Evolutionary conservation across 306 rosid species (phyloP), one percentile per base, ranked within the genome.

Genomic region (Prunus mongolica): DNA sequence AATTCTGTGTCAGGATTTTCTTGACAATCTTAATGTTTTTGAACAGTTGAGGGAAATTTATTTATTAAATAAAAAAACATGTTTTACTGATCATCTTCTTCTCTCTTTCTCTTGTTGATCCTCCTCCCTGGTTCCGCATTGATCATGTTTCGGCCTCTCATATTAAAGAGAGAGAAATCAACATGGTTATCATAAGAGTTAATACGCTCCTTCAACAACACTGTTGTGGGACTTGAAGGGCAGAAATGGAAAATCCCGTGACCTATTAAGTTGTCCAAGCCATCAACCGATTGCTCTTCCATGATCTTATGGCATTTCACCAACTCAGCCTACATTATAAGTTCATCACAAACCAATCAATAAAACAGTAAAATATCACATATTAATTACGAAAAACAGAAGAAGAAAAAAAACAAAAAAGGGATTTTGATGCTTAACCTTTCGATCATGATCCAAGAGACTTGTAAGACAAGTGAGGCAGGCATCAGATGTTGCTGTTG

Each of bases 191-290:
- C 56, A 52, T 18, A 8, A 19, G 71, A 22, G 54, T 22, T 27
- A 52, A 12, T 50, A 16, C 68, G 73, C 28, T 77, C 79, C 82
- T 83, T 71, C 76, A 71, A 62, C 69, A 88, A 28, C 18, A 86
- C 90, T 1, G 88, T 86, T 1, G 90, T 88, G 24, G 87, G 92
- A 76, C 90, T 86, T 71, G 83, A 72, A 68, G 86, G 85, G 72
- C 77, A 71, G 74, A 32, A 24, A 61, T 74, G 27, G 32, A 57
- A 55, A 27, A 10, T 25, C 24, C 15, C 82, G 20, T 70, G 16
- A 19, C 34, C 70, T 25, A 57, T 15, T 50, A 38, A 75, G 57
- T 41, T 41, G 63, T 72, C 45, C 16, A 46, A 19, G 44, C 65
- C 66, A 45, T 58, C 67, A 19, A 41, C 62, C 18, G 73, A 28